These are phyloP conservation scores for Endocladia muricata DNA, from an alignment of 31 red algal species.

Conservation along the genomic window DNA sequence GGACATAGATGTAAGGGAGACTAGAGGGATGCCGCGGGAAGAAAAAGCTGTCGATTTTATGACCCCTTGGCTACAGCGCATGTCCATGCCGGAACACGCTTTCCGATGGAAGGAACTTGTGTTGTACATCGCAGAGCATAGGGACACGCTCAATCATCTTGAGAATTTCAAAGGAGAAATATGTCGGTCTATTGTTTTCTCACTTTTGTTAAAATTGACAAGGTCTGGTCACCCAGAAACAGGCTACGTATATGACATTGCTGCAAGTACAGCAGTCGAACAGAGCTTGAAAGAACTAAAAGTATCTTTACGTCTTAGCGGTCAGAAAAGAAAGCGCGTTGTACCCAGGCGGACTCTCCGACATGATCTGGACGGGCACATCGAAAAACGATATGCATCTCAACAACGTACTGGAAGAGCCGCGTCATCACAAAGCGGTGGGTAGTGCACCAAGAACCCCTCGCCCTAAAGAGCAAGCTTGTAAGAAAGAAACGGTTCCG, in stretches of 20 bases:
- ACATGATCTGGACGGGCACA: constrained; percentile 28
- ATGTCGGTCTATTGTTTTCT: constrained; percentile 47
- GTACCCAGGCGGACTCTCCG: constrained; percentile 48
- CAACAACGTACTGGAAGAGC: no score
- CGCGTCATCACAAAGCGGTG: no score
- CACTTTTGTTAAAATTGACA: constrained; percentile 31
- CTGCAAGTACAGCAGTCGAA: constrained; percentile 44
- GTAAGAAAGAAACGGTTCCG: no score
- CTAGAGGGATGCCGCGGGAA: constrained; percentile 50
- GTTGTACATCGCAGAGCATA: constrained; percentile 16
- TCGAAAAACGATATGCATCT: no score
- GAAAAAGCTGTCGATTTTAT: constrained; percentile 59
- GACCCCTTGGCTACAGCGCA: constrained; percentile 39
- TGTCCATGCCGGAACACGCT: constrained; percentile 19
- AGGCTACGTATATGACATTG: constrained; percentile 63
- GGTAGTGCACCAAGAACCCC: no score
- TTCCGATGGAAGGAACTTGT: constrained; percentile 28
- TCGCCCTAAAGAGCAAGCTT: no score
- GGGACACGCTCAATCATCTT: constrained; percentile 12
- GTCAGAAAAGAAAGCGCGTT: constrained; percentile 47
- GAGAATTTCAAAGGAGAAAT: constrained; percentile 55
- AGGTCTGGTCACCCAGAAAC: constrained; percentile 20
- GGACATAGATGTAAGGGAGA: constrained; percentile 53
- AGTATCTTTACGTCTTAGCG: constrained; percentile 30
- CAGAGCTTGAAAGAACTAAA: constrained; percentile 56